These are phyloP conservation scores for Athelia psychrophila DNA, from an alignment of 1,284 basidiomycete genomes.

Conservation along the genomic window DNA sequence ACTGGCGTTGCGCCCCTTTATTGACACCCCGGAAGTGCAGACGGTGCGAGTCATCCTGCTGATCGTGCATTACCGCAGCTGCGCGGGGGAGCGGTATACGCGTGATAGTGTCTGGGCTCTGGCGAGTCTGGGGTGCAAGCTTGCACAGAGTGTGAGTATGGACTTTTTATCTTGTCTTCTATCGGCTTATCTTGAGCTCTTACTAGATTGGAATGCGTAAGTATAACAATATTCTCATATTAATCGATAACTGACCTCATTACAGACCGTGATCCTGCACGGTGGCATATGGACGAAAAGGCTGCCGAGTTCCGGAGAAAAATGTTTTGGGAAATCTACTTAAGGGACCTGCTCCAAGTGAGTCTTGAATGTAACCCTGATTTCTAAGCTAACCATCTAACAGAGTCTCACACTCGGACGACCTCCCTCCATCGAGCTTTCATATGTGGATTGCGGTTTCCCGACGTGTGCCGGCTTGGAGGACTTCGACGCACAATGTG, in stretches of 20 bases:
- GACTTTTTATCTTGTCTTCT: neutral
- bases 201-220: slow-evolving; percentile 41
- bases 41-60: slow-evolving; percentile 50
- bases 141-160: slow-evolving; percentile 44
- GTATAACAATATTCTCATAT: slow-evolving; percentile 3
- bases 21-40: slow-evolving; percentile 47
- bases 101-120: slow-evolving; percentile 49
- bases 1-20: slow-evolving; percentile 22
- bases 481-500: too few relatives aligned
- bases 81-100: slow-evolving; percentile 42
- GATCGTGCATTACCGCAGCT: slow-evolving; percentile 51
- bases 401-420: slow-evolving; percentile 45
- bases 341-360: slow-evolving; percentile 44
- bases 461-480: slow-evolving; percentile 22
- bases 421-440: slow-evolving; percentile 41
- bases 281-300: slow-evolving; percentile 44
- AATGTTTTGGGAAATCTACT: slow-evolving; percentile 52
- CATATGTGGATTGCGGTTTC: slow-evolving; percentile 46
- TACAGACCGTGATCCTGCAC: slow-evolving; percentile 48
- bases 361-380: slow-evolving; percentile 9
- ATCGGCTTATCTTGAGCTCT: too few relatives aligned
- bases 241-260: neutral
- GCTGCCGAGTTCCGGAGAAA: slow-evolving; percentile 44
- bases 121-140: slow-evolving; percentile 45
- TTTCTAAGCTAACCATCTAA: neutral